Evolutionary conservation across 2,329 filamentous ascomycete genomes (phyloP).

Genomic region (Sphaceloma murrayae): DNA sequence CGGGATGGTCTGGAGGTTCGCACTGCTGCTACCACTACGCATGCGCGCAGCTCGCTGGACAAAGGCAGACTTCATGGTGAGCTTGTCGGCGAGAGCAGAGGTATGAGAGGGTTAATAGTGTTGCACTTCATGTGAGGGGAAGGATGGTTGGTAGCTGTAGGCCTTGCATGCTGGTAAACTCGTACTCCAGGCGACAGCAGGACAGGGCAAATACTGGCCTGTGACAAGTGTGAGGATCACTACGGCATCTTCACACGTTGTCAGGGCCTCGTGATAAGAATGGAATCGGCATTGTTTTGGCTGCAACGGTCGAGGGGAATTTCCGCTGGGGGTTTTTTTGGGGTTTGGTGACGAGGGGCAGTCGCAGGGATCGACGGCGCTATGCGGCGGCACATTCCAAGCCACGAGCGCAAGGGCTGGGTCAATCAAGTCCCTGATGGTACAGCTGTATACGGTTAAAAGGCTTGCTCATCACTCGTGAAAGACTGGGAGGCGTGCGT

Average conservation of each 20-base stretch:
- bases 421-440: not conserved
- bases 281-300: slow-evolving; percentile 10
- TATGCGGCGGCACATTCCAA: slow-evolving; percentile 1
- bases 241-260: not conserved
- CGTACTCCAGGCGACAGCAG: not conserved
- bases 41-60: slow-evolving; percentile 21
- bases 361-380: slow-evolving; percentile 1
- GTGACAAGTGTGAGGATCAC: too few relatives aligned
- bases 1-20: slow-evolving; percentile 36
- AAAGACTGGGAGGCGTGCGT: slow-evolving; percentile 4
- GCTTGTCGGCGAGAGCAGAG: not conserved
- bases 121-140: not conserved
- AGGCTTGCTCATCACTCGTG: slow-evolving; percentile 1
- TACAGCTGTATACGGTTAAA: slow-evolving; percentile 6
- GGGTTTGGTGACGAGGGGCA: slow-evolving; percentile 9
- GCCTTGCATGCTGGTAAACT: not conserved
- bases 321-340: too few relatives aligned
- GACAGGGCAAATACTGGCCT: too few relatives aligned
- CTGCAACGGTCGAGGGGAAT: slow-evolving; percentile 12
- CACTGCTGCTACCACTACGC: slow-evolving; percentile 30
- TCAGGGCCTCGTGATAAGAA: slow-evolving; percentile 5
- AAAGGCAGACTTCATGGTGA: slow-evolving; percentile 19
- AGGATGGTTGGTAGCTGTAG: not conserved
- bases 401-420: not conserved
- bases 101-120: not conserved